Percentiles rank a stretch among this genome's conserved stretches.
phyloP scores from a whole-genome alignment of 805 yeast genomes.

The Hanseniaspora thailandica region DNA sequence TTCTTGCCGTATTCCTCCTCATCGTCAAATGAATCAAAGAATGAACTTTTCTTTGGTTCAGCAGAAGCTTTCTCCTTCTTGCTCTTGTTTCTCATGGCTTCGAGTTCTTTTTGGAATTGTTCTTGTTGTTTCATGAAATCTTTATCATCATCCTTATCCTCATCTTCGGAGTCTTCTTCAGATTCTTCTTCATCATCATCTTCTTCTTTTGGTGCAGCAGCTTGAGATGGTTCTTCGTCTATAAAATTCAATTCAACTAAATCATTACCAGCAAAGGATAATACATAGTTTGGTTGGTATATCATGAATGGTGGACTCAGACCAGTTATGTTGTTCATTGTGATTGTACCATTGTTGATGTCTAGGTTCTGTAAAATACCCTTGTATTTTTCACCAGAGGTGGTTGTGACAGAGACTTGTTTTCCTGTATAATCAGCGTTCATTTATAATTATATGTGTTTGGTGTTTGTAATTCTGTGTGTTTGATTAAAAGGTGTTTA shows the following conservation, averaged over 20 bases:
- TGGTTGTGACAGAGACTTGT: not conserved
- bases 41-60: constrained; percentile 2
- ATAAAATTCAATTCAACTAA: constrained; percentile 80
- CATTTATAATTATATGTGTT: not conserved
- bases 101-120: constrained; percentile 13
- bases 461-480: not conserved
- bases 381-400: constrained; percentile 48
- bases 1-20: constrained; percentile 18
- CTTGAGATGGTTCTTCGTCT: constrained; percentile 30
- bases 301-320: constrained; percentile 44
- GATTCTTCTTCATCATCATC: constrained; percentile 17
- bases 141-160: constrained; percentile 2
- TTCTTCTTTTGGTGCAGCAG: constrained; percentile 24
- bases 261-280: constrained; percentile 82
- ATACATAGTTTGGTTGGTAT: constrained; percentile 36
- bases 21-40: constrained; percentile 17
- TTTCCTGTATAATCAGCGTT: not conserved
- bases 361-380: constrained; percentile 72
- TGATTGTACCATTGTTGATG: constrained; percentile 22
- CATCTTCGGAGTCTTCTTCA: not conserved
- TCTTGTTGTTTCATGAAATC: constrained; percentile 7
- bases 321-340: constrained; percentile 64
- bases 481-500: not conserved
- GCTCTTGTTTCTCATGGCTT: constrained; percentile 8
- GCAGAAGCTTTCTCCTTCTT: not conserved